Percentiles rank a stretch among this genome's conserved stretches.
These are phyloP conservation scores for Eucalyptus curtisii DNA, from an alignment of 345 rosid species.

Conservation along the genomic window DNA sequence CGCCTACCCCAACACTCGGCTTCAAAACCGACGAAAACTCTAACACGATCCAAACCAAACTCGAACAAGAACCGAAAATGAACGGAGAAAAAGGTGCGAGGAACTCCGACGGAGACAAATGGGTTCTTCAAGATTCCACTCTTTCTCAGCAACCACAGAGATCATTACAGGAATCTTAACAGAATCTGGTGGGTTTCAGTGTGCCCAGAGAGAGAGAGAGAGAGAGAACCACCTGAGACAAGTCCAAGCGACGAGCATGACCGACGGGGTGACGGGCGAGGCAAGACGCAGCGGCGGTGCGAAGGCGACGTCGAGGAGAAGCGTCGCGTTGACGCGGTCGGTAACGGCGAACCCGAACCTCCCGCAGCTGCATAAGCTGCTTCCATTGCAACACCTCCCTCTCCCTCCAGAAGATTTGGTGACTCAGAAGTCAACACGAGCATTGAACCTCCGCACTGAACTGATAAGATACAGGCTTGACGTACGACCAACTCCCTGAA, in stretches of 20 bases:
- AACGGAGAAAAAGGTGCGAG: not conserved
- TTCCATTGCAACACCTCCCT: not conserved
- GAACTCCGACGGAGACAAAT: not conserved
- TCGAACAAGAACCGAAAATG: not conserved
- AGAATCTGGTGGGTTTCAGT: not conserved
- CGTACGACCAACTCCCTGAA: no score
- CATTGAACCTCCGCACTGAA: not conserved
- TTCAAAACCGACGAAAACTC: not conserved
- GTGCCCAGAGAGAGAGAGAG: not conserved
- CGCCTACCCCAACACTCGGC: not conserved
- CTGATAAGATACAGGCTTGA: no score
- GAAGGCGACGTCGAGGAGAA: conserved; percentile 5
- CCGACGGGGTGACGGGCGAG: conserved; percentile 36
- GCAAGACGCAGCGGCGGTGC: conserved; percentile 53
- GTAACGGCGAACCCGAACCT: conserved; percentile 32
- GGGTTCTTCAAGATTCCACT: not conserved
- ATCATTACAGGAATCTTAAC: not conserved
- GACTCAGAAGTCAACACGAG: not conserved
- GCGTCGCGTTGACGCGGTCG: conserved; percentile 24
- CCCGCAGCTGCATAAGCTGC: conserved; percentile 21
- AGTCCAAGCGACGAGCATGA: conserved; percentile 27
- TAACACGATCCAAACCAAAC: not conserved
- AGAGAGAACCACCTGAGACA: conserved; percentile 32
- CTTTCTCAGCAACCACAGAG: not conserved
- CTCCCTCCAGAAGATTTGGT: not conserved